phyloP scores from a whole-genome alignment of 169 alveolate genomes.

The Eimeria sp. region DNA sequence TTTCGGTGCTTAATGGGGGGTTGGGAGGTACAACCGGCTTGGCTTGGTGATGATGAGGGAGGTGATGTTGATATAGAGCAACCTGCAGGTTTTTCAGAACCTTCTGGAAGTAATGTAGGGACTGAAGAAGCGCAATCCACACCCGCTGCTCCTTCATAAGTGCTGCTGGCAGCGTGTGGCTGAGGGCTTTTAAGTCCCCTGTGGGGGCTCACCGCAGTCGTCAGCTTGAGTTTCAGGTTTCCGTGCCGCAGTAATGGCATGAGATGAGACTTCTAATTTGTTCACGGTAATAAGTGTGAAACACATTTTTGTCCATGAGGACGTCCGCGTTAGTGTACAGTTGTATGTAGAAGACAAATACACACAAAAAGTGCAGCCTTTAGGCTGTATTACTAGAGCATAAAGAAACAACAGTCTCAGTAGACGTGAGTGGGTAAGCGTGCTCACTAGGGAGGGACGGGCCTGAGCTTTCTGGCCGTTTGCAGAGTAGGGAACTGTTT shows the following conservation, averaged over 20 bases:
- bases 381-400: background rate
- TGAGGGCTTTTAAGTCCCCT: background rate
- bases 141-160: constrained; percentile 32
- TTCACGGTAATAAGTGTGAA: background rate
- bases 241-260: background rate
- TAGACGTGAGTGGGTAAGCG: background rate
- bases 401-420: background rate
- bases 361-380: background rate
- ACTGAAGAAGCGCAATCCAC: constrained; percentile 4
- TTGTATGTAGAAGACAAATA: background rate
- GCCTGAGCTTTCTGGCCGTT: background rate
- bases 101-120: constrained; percentile 24
- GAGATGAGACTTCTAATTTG: background rate
- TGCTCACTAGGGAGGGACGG: background rate
- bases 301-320: background rate
- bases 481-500: background rate
- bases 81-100: constrained; percentile 4
- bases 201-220: background rate
- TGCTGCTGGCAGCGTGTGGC: background rate
- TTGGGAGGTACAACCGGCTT: constrained; percentile 91
- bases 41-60: constrained; percentile 87
- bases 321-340: background rate
- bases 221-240: background rate
- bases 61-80: constrained; percentile 44
- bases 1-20: constrained; percentile 93